These are phyloP conservation scores for Phytophthora chlamydospora DNA, from an alignment of 352 stramenopile species.

Conservation along the genomic window DNA sequence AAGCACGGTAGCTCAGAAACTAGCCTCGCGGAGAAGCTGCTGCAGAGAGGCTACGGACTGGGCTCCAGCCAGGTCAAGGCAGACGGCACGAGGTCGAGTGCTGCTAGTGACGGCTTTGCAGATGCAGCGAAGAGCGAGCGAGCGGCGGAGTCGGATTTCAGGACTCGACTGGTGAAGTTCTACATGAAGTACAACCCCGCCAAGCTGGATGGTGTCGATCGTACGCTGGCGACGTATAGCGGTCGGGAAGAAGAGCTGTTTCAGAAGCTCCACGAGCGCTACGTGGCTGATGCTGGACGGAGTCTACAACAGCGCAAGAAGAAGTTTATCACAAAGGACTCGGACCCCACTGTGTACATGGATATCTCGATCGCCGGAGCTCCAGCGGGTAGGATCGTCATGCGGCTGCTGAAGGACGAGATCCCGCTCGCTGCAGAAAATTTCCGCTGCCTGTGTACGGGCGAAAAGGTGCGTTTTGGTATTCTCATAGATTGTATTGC, in stretches of 20 bases:
- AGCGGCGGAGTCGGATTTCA: slow-evolving; percentile 19
- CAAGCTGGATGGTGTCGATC: slow-evolving; percentile 60
- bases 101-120: slow-evolving; percentile 1
- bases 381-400: slow-evolving; percentile 90
- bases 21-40: slow-evolving; percentile 53
- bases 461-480: slow-evolving; percentile 61
- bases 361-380: slow-evolving; percentile 91
- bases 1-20: slow-evolving; percentile 6
- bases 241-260: slow-evolving; percentile 75
- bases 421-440: slow-evolving; percentile 96
- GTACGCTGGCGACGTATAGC: slow-evolving; percentile 58
- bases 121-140: not conserved
- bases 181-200: slow-evolving; percentile 74
- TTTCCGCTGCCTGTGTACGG: slow-evolving; percentile 88
- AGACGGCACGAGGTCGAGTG: not conserved
- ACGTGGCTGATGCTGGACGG: slow-evolving; percentile 40
- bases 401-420: slow-evolving; percentile 94
- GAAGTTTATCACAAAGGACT: slow-evolving; percentile 52
- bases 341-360: slow-evolving; percentile 94
- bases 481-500: not conserved
- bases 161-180: slow-evolving; percentile 57
- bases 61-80: slow-evolving; percentile 16
- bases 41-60: slow-evolving; percentile 62
- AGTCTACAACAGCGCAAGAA: slow-evolving; percentile 55
- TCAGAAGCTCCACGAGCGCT: slow-evolving; percentile 70